Evolutionary conservation across 2,329 filamentous ascomycete species (phyloP), one percentile per base, ranked within the genome.

Genomic region (Mycogone perniciosa): DNA sequence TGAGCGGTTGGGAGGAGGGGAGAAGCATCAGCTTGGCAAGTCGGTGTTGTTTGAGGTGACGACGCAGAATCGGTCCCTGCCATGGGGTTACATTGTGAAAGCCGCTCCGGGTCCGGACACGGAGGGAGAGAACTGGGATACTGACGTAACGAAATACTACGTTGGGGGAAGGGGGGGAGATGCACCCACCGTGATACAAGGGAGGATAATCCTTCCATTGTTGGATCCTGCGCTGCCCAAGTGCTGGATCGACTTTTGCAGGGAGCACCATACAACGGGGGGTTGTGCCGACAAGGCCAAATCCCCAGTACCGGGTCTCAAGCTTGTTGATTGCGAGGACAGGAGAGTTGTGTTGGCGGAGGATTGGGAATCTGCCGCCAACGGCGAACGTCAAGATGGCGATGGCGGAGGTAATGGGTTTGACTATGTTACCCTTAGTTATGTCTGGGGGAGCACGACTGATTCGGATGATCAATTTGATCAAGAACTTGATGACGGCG

Each of bases 341-440:
- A 59, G 57, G 44, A 53, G 56, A 31, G 54, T 70, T 11, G 56
- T 70, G 2, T 59, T 60, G 47, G 62, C 59, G 5, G 59, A 64
- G 9, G 62, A 66, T 38, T 44, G 64, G 6, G 26, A 41, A 13
- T 11, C 44, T 3, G 27, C 30, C 9, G 13, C 34, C 8, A 33
- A 26, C 34, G 40, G 38, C 3, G 26, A 39, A 38, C 20, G 26
- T 29, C 27, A 31, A 29, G 7, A 13, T 11, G 44, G 13, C 29
- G 56, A 57, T 10, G 50, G 42, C 11, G 53, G 59, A 44, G 38
- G 50, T 2, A 40, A 60, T 41, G 56, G 57, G 11, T 41, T 52
- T 10, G 59, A 63, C 13, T 71, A 71, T 42, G 61, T 65, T 11
- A 63, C 69, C 3, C 58, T 71, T 31, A 71, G 69, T 54, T 71